These are phyloP conservation scores for Fusarium vanettenii DNA, from an alignment of 2,329 filamentous ascomycete genomes.

Conservation along the genomic window DNA sequence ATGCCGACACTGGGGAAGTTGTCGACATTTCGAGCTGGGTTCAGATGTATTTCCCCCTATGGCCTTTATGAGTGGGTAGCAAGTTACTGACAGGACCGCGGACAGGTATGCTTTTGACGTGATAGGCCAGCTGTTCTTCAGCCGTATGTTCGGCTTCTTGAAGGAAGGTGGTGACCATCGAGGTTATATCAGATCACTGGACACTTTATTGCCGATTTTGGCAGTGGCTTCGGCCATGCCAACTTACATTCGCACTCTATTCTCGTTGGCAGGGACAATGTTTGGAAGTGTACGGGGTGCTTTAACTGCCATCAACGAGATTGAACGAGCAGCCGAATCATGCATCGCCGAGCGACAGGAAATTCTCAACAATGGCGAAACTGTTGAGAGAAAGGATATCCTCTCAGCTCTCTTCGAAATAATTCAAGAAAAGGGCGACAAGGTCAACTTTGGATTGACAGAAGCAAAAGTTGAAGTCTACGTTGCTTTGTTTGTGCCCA, in stretches of 20 bases:
- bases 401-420: neutral
- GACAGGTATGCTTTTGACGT: constrained; percentile 14
- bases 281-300: neutral
- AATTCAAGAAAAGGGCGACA: neutral
- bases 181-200: constrained; percentile 5
- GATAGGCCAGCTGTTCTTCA: constrained; percentile 15
- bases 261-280: neutral
- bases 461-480: neutral
- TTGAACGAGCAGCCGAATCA: neutral
- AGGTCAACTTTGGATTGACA: neutral
- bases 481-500: neutral
- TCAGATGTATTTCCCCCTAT: neutral
- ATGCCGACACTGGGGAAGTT: neutral
- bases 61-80: neutral
- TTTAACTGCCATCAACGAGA: neutral
- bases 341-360: neutral
- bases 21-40: neutral
- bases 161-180: constrained; percentile 1
- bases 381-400: neutral
- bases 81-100: neutral
- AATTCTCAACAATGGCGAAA: neutral
- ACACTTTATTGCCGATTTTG: neutral
- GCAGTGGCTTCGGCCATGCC: neutral
- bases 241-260: neutral
- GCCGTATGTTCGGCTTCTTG: constrained; percentile 14